These are phyloP conservation scores for Cerrena zonata DNA, from an alignment of 1,284 basidiomycete species.

Conservation along the genomic window DNA sequence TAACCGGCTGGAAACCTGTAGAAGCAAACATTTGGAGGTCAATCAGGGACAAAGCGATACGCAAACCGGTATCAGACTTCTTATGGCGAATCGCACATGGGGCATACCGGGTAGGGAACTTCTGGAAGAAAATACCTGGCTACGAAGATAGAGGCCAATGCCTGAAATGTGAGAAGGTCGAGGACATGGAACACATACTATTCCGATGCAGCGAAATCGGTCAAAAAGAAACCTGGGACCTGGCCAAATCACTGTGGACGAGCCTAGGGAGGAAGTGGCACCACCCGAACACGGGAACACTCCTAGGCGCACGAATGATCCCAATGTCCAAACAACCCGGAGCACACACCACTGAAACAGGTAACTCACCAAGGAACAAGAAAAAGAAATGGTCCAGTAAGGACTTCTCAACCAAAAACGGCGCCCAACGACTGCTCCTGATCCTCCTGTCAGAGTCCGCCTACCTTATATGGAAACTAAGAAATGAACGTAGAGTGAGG, in stretches of 20 bases:
- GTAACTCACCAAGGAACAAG: too few relatives aligned
- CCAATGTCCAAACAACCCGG: neutral
- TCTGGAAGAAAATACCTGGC: slow-evolving; percentile 25
- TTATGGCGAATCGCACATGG: slow-evolving; percentile 30
- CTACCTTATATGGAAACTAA: slow-evolving; percentile 28
- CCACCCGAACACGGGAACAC: slow-evolving; percentile 6
- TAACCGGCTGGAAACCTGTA: neutral
- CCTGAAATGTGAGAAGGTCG: slow-evolving; percentile 18
- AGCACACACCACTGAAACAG: too few relatives aligned
- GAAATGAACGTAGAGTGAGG: slow-evolving; percentile 21
- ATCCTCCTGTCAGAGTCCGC: slow-evolving; percentile 27
- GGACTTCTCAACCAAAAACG: too few relatives aligned
- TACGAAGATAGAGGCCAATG: slow-evolving; percentile 23
- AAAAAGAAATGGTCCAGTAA: too few relatives aligned
- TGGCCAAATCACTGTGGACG: slow-evolving; percentile 15
- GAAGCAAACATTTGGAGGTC: slow-evolving; percentile 12
- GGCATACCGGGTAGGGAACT: slow-evolving; percentile 24
- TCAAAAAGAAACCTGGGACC: slow-evolving; percentile 21
- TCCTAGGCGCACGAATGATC: slow-evolving; percentile 4
- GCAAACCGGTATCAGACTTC: slow-evolving; percentile 21
- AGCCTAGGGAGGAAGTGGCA: slow-evolving; percentile 9
- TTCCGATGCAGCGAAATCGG: slow-evolving; percentile 22
- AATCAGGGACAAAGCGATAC: slow-evolving; percentile 19
- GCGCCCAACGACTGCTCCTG: slow-evolving; percentile 17
- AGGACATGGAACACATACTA: too few relatives aligned